phyloP scores from a whole-genome alignment of 768 basidiomycete genomes.

The Tricholoma bakamatsutake region DNA sequence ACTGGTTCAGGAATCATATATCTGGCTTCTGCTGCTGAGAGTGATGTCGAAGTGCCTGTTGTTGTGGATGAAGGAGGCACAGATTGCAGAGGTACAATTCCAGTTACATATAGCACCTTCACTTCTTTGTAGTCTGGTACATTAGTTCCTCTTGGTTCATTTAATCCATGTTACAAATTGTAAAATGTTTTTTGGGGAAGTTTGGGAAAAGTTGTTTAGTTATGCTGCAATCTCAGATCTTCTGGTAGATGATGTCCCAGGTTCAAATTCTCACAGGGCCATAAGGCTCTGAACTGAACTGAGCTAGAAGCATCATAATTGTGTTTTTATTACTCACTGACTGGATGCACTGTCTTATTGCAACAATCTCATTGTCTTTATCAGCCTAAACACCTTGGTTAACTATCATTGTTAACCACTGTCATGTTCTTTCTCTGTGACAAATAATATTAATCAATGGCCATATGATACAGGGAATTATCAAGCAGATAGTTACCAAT shows the following conservation, averaged over 20 bases:
- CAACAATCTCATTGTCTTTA: not conserved
- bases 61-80: not conserved
- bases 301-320: too few species aligned
- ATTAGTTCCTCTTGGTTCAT: not conserved
- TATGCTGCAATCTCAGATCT: not conserved
- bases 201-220: not conserved
- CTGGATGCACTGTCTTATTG: not conserved
- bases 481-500: not conserved
- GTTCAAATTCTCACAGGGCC: not conserved
- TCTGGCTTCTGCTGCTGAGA: not conserved
- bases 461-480: not conserved
- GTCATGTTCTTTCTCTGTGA: not conserved
- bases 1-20: not conserved
- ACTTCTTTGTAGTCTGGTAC: not conserved
- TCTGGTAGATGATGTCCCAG: too few species aligned
- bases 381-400: not conserved
- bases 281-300: not conserved
- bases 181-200: not conserved
- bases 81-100: not conserved
- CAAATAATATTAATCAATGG: not conserved
- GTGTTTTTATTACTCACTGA: not conserved
- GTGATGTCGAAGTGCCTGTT: not conserved
- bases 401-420: not conserved
- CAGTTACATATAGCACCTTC: not conserved
- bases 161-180: not conserved